These are phyloP conservation scores for Beauveria australis DNA, from an alignment of 2,329 filamentous ascomycete genomes.

Conservation along the genomic window DNA sequence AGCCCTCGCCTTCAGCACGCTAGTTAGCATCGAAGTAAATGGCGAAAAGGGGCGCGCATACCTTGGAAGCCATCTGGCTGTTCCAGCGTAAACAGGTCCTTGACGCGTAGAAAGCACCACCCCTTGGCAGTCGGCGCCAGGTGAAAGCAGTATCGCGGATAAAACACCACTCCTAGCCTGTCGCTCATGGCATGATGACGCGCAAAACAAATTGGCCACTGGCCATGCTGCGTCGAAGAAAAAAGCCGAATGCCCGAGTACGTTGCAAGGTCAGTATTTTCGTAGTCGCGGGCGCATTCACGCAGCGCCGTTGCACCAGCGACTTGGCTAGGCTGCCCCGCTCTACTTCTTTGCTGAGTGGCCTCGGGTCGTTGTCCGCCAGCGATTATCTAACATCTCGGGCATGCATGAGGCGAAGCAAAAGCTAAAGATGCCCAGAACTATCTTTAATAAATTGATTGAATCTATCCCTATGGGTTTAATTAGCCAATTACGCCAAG, in stretches of 20 bases:
- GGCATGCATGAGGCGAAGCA: neutral
- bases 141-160: conserved; percentile 56
- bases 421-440: neutral
- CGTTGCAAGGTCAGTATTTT: neutral
- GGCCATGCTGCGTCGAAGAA: neutral
- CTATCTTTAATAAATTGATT: no score
- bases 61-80: conserved; percentile 45
- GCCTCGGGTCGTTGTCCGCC: no score
- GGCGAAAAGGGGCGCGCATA: conserved; percentile 19
- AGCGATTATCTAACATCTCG: no score
- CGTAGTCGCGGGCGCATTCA: neutral
- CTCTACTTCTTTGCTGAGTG: neutral
- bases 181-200: conserved; percentile 43
- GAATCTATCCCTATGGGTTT: neutral
- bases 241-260: neutral
- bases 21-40: neutral
- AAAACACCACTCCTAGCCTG: conserved; percentile 31
- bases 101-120: conserved; percentile 49
- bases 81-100: conserved; percentile 41
- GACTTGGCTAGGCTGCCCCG: neutral
- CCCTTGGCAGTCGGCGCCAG: conserved; percentile 51
- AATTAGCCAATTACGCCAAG: neutral
- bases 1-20: conserved; percentile 28
- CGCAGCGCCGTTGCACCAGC: neutral
- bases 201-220: neutral